Evolutionary conservation across 202 grass and related monocot species (phyloP).

Genomic region (Dendrocalamus latiflorus): DNA sequence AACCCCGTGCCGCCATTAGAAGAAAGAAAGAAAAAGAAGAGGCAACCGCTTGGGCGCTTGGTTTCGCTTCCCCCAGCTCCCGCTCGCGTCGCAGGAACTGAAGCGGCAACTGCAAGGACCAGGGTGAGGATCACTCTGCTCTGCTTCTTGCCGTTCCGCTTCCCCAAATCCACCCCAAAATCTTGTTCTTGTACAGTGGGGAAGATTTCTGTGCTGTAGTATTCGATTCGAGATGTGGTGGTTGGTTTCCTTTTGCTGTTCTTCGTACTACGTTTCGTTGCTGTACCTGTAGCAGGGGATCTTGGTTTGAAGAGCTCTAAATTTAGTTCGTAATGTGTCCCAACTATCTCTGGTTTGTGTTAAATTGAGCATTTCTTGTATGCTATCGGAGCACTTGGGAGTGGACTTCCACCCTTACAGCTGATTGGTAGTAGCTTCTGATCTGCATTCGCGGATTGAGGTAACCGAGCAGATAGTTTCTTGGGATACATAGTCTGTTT

Average conservation of each 20-base stretch:
- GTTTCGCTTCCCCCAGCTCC: neutral
- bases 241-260: neutral
- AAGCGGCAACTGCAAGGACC: neutral
- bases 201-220: neutral
- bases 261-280: neutral
- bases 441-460: neutral
- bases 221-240: neutral
- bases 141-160: neutral
- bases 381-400: neutral
- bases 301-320: neutral
- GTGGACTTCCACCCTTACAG: neutral
- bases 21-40: neutral
- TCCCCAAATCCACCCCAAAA: neutral
- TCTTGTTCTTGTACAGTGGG: neutral
- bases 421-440: neutral
- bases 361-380: neutral
- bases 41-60: neutral
- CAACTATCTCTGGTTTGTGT: neutral
- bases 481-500: neutral
- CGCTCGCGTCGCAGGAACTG: neutral
- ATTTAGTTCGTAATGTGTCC: neutral
- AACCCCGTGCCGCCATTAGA: neutral
- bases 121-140: slow-evolving; percentile 16
- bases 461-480: neutral
- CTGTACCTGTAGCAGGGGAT: neutral